Base-by-base conservation (phyloP, 352 stramenopile genomes). In the Phytopythium montanum region DNA sequence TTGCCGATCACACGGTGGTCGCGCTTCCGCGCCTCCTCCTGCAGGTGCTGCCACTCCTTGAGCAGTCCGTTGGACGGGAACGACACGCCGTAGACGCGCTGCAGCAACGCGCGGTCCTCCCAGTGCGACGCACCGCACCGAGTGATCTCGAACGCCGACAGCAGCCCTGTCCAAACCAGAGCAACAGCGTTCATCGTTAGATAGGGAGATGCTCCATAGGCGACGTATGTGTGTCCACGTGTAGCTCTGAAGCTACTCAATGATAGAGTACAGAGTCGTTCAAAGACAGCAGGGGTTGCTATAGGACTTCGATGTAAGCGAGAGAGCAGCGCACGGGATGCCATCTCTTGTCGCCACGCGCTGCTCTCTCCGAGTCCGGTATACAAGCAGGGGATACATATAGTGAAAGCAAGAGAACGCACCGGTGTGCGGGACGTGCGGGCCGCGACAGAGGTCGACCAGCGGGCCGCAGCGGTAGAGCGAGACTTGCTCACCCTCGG, bases 381-480 rank as follows among this genome's bases (percentile, higher is more conserved):
- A 67, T n/a, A 59, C 9, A 48, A 29, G 58, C 28, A 9, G 53
- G 28, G 64, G 25, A 52, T 14, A 38, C 31, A 52, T 14, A 44
- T 2, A 68, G 9, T 10, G 23, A 29, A 56, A 34, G 45, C 36
- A 65, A 38, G 13, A 79, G 53, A 78, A 76, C 77, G 75, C 79
- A 76, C 92, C 92, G 12, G 96, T 99, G 52, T 93, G 90, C 31
- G 97, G 90, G 2, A 99, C 88, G 69, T 99, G 97, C 16, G 97
- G 97, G 7, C 97, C 97, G 45, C 96, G 94, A 58, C 97, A 99
- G 25, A 99, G 75, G 75, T 99, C 97, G 68, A 99, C 98, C 25
- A 99, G 86, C 26, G 97, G 86, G 2, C 98, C 98, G 62, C 96
- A 99, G 42, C 91, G 85, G 76, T 99, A 99, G 4, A 99, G 85